phyloP scores from a whole-genome alignment of 257 asterid genomes.

The Ilex asprella region DNA sequence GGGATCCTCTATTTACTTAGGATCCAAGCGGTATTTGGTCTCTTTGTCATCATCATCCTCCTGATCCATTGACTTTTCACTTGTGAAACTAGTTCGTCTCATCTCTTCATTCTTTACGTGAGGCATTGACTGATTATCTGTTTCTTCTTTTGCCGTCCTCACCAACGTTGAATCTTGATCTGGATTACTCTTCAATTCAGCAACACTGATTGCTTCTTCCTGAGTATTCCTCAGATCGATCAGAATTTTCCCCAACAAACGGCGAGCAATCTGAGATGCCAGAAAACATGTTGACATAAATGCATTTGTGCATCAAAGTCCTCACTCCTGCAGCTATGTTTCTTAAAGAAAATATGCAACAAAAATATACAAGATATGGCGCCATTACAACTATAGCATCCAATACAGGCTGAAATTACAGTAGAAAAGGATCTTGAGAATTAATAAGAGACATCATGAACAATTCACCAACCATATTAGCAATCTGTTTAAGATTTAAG shows the following conservation, averaged over 20 bases:
- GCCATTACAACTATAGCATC: too few relatives aligned
- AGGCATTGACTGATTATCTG: slow-evolving; percentile 40
- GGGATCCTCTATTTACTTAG: slow-evolving; percentile 40
- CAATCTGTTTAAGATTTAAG: too few relatives aligned
- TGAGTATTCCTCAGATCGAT: slow-evolving; percentile 85
- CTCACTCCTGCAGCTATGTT: too few relatives aligned
- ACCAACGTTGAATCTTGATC: slow-evolving; percentile 33
- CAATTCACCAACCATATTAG: too few relatives aligned
- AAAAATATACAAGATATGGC: too few relatives aligned
- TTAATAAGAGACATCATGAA: too few relatives aligned
- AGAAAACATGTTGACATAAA: neutral
- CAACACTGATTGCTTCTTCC: slow-evolving; percentile 83
- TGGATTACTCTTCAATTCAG: slow-evolving; percentile 68
- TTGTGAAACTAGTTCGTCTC: slow-evolving; percentile 73
- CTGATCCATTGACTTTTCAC: slow-evolving; percentile 80
- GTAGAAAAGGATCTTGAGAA: too few relatives aligned
- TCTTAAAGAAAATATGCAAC: too few relatives aligned
- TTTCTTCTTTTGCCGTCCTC: slow-evolving; percentile 46
- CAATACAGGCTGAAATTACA: too few relatives aligned
- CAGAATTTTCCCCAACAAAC: slow-evolving; percentile 81
- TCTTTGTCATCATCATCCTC: slow-evolving; percentile 87
- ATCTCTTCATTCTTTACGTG: slow-evolving; percentile 45
- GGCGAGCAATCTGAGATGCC: slow-evolving; percentile 72
- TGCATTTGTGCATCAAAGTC: neutral
- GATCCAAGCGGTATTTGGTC: slow-evolving; percentile 90